Conservation (phyloP, 495 filamentous ascomycete species). For the Chaetomium cochliodes region DNA sequence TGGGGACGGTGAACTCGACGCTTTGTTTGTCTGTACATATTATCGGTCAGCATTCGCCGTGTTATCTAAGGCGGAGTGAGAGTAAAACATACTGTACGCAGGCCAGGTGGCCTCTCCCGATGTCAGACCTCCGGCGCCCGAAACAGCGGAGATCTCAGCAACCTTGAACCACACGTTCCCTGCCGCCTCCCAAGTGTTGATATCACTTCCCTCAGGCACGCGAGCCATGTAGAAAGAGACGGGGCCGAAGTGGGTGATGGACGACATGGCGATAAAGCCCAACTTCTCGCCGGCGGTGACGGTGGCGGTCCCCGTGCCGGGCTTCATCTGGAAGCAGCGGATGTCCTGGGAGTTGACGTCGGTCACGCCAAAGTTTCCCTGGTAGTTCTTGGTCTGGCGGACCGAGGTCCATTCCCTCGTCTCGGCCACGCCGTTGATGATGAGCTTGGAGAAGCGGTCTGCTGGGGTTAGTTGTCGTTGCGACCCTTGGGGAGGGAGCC, state of each 20-base stretch:
- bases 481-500: neutral
- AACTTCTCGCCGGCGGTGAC: constrained; percentile 43
- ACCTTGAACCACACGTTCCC: constrained; percentile 55
- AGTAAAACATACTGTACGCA: constrained; percentile 37
- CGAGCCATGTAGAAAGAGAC: constrained; percentile 52
- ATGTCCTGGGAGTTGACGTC: constrained; percentile 42
- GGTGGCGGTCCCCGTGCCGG: constrained; percentile 36
- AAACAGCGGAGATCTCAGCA: constrained; percentile 35
- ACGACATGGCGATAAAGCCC: constrained; percentile 44
- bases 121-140: constrained; percentile 30
- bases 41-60: neutral
- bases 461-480: neutral
- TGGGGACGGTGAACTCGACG: constrained; percentile 41
- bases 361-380: constrained; percentile 29
- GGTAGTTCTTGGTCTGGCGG: constrained; percentile 52
- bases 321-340: constrained; percentile 43
- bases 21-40: constrained; percentile 15
- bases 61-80: neutral
- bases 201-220: constrained; percentile 41
- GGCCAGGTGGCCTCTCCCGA: constrained; percentile 40
- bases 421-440: constrained; percentile 38
- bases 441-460: constrained; percentile 44
- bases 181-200: constrained; percentile 47
- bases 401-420: constrained; percentile 43
- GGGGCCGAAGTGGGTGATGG: constrained; percentile 49